Conservation (phyloP, 2,329 filamentous ascomycete species). For the Cyanodermella asteris region DNA sequence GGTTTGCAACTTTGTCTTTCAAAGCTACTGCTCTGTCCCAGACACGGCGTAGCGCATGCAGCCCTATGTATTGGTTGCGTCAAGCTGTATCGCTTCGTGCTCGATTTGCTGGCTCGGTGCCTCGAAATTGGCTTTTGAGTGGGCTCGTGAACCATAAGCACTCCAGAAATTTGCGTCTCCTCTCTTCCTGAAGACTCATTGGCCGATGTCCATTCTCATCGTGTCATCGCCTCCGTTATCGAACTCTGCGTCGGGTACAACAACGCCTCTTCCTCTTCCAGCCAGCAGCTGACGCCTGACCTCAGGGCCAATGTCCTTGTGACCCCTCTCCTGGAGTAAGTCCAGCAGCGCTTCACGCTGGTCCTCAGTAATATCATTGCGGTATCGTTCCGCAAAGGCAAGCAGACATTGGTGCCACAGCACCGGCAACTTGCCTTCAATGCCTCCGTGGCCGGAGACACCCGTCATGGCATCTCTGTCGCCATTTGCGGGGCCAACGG, state of each 20-base stretch:
- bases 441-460: constrained; percentile 20
- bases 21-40: too few species aligned
- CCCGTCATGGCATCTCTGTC: constrained; percentile 35
- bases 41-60: too few species aligned
- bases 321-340: constrained; percentile 61
- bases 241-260: constrained; percentile 35
- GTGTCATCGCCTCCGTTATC: constrained; percentile 57
- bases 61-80: too few species aligned
- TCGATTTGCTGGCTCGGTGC: too few species aligned
- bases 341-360: constrained; percentile 82
- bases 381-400: constrained; percentile 81
- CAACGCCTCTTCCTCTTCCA: constrained; percentile 63
- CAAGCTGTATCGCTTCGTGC: too few species aligned
- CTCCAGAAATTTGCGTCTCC: too few species aligned
- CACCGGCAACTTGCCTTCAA: constrained; percentile 51
- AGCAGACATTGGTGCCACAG: constrained; percentile 91
- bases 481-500: constrained; percentile 31
- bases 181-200: constrained; percentile 13
- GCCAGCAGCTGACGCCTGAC: constrained; percentile 73
- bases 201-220: constrained; percentile 71
- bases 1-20: too few species aligned
- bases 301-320: constrained; percentile 75
- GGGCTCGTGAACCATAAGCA: too few species aligned
- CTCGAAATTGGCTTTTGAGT: too few species aligned
- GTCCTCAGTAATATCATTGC: constrained; percentile 89